Evolutionary conservation across 129 eudicot species (phyloP).

Genomic region (Chrysanthemum lavandulifolium): DNA sequence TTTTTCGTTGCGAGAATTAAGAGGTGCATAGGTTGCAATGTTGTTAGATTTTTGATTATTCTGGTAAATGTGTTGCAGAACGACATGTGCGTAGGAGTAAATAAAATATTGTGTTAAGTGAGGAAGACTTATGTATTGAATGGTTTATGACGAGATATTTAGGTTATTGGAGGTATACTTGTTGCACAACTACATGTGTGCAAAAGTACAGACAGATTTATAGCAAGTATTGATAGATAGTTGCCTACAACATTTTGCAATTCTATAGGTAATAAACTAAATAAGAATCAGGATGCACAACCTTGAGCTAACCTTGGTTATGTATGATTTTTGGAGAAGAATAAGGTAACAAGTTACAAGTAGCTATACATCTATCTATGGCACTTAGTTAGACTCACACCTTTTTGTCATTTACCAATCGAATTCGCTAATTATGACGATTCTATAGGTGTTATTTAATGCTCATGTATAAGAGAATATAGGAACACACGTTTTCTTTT

Average conservation of each 20-base stretch:
- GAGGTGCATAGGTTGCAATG: not conserved
- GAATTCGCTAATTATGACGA: slow-evolving; percentile 3
- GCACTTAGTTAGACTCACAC: not conserved
- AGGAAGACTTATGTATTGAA: too few species aligned
- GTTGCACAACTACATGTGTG: not conserved
- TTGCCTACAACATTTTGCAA: not conserved
- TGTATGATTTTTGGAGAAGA: slow-evolving; percentile 1
- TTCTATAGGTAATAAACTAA: not conserved
- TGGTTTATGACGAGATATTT: too few species aligned
- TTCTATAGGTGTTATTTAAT: not conserved
- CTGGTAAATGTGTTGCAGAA: not conserved
- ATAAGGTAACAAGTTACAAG: too few species aligned
- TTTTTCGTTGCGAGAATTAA: too few species aligned
- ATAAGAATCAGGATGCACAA: not conserved
- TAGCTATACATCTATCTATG: not conserved
- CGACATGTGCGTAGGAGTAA: not conserved
- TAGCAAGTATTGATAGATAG: slow-evolving; percentile 3
- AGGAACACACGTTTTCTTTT: not conserved
- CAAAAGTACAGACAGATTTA: too few species aligned
- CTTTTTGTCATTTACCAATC: not conserved
- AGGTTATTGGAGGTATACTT: too few species aligned
- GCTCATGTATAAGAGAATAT: slow-evolving; percentile 3
- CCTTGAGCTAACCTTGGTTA: slow-evolving; percentile 1
- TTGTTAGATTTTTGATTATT: not conserved
- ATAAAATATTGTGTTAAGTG: too few species aligned